Conservation (phyloP, 306 rosid genomes). For the Malus asiatica region DNA sequence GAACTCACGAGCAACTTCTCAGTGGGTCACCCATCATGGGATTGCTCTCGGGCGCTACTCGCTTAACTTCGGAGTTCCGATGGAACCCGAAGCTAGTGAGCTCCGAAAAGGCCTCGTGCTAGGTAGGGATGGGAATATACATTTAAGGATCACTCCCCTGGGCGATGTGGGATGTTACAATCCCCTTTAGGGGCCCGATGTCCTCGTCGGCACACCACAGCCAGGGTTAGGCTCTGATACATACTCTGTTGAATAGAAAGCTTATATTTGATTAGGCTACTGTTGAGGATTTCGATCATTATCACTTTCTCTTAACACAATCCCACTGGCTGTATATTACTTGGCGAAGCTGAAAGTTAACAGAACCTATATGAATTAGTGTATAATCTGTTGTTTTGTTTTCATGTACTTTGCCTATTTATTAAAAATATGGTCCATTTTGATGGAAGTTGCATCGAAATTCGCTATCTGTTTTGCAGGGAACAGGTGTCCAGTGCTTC, state of each 20-base stretch:
- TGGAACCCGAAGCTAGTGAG: no score
- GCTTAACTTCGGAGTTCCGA: no score
- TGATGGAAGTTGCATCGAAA: background rate
- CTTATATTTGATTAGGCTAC: background rate
- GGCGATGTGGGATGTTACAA: no score
- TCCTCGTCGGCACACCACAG: no score
- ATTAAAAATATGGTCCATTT: background rate
- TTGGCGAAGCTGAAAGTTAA: background rate
- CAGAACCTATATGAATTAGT: background rate
- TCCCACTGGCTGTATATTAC: background rate
- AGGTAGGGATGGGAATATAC: no score
- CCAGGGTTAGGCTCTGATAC: no score
- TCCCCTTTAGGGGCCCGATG: no score
- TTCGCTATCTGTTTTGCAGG: slow-evolving; percentile 38
- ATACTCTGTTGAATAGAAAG: background rate
- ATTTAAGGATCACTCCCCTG: no score
- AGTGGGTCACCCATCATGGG: no score
- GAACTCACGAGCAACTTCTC: no score
- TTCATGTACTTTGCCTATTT: background rate
- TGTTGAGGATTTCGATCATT: background rate
- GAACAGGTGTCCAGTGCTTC: slow-evolving; percentile 98
- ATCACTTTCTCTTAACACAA: background rate
- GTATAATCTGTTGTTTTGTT: background rate
- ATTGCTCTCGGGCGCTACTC: no score
- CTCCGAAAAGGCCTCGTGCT: no score